Conservation (phyloP, 768 basidiomycete species). For the Royoungia palumana region DNA sequence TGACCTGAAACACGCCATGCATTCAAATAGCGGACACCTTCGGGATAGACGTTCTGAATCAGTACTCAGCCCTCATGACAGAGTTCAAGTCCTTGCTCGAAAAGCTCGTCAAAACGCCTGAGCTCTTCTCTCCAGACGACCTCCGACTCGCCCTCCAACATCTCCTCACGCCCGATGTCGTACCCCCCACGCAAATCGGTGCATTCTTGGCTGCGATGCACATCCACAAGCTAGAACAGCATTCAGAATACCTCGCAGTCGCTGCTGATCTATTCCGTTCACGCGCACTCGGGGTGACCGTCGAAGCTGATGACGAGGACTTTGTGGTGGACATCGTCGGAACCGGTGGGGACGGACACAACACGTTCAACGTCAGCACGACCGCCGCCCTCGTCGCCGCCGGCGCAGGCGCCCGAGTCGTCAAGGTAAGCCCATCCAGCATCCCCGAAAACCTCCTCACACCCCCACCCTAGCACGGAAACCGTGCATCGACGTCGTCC, state of each 20-base stretch:
- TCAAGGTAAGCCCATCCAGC: slow-evolving; percentile 61
- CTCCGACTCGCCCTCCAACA: slow-evolving; percentile 70
- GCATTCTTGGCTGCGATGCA: slow-evolving; percentile 88
- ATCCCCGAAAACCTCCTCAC: not conserved
- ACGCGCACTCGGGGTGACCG: slow-evolving; percentile 60
- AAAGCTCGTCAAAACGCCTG: slow-evolving; percentile 76
- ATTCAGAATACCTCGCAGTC: slow-evolving; percentile 73
- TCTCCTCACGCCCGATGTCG: slow-evolving; percentile 61
- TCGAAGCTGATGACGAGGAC: slow-evolving; percentile 59
- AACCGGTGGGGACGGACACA: slow-evolving; percentile 83
- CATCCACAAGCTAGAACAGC: slow-evolving; percentile 69
- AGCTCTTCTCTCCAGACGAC: slow-evolving; percentile 77
- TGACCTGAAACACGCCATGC: too few species aligned
- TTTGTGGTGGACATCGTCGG: slow-evolving; percentile 55
- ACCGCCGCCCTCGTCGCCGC: slow-evolving; percentile 92
- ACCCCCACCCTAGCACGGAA: slow-evolving; percentile 66
- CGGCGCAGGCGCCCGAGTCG: slow-evolving; percentile 88
- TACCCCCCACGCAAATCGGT: slow-evolving; percentile 75
- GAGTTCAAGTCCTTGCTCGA: slow-evolving; percentile 73
- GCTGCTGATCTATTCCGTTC: slow-evolving; percentile 72
- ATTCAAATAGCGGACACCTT: too few species aligned
- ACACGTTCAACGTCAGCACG: slow-evolving; percentile 96
- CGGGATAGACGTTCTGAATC: too few species aligned
- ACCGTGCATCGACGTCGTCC: slow-evolving; percentile 85
- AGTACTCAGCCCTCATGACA: slow-evolving; percentile 21